phyloP scores from a whole-genome alignment of 73 alveolate genomes.

The Tetrahymena thermophila region DNA sequence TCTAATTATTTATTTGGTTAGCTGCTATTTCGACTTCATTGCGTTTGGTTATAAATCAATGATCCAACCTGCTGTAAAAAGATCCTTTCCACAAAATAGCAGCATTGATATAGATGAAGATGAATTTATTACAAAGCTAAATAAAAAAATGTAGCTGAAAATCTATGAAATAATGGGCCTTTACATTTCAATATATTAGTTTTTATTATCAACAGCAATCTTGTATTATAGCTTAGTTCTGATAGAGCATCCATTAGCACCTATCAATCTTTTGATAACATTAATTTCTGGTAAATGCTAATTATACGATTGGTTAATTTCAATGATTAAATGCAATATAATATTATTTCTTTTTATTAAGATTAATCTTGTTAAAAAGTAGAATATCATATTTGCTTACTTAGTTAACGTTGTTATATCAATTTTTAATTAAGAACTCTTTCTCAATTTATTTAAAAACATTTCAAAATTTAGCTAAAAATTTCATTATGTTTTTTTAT shows the following conservation, averaged over 20 bases:
- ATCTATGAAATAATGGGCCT: neutral
- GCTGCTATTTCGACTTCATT: neutral
- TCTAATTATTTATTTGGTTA: neutral
- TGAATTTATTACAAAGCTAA: neutral
- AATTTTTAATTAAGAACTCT: too few species aligned
- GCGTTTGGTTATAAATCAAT: neutral
- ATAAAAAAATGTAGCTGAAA: neutral
- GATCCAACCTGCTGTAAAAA: neutral
- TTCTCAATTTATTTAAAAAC: too few species aligned
- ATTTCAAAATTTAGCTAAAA: too few species aligned
- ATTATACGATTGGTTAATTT: too few species aligned
- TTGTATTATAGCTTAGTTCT: neutral
- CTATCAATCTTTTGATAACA: too few species aligned
- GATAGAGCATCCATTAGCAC: neutral
- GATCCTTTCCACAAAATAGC: neutral
- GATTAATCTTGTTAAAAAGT: too few species aligned
- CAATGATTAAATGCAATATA: too few species aligned
- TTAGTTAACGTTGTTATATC: too few species aligned
- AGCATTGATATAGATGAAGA: neutral
- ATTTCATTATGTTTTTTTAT: too few species aligned
- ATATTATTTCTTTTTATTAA: too few species aligned
- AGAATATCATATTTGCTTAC: too few species aligned
- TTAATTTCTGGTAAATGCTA: too few species aligned
- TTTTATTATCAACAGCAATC: neutral
- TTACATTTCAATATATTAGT: neutral